Percentiles rank a stretch among this genome's conserved stretches.
Evolutionary conservation across 805 yeast species (phyloP).

Genomic region (Torulaspora franciscae): DNA sequence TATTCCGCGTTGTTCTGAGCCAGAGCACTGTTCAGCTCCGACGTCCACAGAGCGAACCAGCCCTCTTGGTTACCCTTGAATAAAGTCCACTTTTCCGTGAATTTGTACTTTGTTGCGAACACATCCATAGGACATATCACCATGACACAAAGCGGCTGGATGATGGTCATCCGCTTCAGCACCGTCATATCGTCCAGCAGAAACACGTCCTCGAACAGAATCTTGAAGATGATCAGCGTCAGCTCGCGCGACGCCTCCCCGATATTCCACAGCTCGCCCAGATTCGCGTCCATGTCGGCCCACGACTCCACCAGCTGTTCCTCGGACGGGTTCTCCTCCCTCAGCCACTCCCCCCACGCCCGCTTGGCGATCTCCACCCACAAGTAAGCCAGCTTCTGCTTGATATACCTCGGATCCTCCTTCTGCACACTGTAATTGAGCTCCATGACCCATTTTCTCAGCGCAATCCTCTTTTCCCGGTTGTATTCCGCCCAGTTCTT

Average conservation of each 20-base stretch:
- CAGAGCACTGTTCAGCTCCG: constrained; percentile 46
- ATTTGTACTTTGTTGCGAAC: constrained; percentile 56
- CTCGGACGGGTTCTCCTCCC: constrained; percentile 28
- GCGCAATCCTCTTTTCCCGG: constrained; percentile 54
- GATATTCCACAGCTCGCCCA: constrained; percentile 69
- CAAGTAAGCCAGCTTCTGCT: constrained; percentile 80
- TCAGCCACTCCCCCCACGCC: constrained; percentile 78
- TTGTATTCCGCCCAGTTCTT: constrained; percentile 51
- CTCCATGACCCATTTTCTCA: constrained; percentile 82
- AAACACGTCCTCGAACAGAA: constrained; percentile 89
- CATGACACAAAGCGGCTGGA: constrained; percentile 80
- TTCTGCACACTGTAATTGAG: constrained; percentile 54
- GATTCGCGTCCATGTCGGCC: constrained; percentile 78
- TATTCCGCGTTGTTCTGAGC: constrained; percentile 42
- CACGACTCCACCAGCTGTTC: constrained; percentile 62
- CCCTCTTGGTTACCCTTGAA: constrained; percentile 74
- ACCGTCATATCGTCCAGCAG: constrained; percentile 89
- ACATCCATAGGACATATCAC: constrained; percentile 68
- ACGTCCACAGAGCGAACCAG: constrained; percentile 76
- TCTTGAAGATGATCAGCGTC: constrained; percentile 70
- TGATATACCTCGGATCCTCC: constrained; percentile 83
- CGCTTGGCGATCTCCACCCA: constrained; percentile 93
- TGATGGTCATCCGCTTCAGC: constrained; percentile 65
- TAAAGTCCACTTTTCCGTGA: constrained; percentile 42
- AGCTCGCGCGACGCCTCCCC: constrained; percentile 66